A percentile compares a stretch with the other conserved stretches of the same genome.
Evolutionary conservation across 1,284 basidiomycete species (phyloP).

Genomic region (Ganoderma boninense): DNA sequence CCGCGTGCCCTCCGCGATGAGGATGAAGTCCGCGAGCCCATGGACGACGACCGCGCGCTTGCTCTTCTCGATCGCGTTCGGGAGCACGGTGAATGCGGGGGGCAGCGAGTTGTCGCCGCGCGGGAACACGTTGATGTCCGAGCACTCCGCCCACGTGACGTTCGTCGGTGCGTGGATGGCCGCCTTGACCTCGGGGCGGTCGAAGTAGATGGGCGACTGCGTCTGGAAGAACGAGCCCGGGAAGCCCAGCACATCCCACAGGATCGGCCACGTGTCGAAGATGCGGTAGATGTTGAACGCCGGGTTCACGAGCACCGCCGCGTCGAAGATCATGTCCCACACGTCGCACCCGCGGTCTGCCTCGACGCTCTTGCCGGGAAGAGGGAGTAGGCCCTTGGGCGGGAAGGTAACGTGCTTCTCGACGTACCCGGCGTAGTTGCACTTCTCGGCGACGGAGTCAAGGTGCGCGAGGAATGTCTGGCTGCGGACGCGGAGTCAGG

Average conservation of each 20-base stretch:
- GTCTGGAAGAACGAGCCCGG: constrained; percentile 70
- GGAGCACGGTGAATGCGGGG: constrained; percentile 68
- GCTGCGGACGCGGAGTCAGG: constrained; percentile 43
- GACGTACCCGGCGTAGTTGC: constrained; percentile 72
- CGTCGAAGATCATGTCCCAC: constrained; percentile 69
- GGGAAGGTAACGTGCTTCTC: constrained; percentile 73
- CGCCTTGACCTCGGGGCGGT: constrained; percentile 72
- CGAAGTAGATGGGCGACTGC: constrained; percentile 66
- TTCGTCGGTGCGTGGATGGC: constrained; percentile 79
- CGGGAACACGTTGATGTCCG: constrained; percentile 66
- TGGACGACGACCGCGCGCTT: constrained; percentile 74
- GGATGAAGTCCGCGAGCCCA: constrained; percentile 74
- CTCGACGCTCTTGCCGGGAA: constrained; percentile 59
- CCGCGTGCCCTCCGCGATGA: constrained; percentile 75
- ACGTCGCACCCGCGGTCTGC: constrained; percentile 65
- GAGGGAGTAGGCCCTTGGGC: constrained; percentile 64
- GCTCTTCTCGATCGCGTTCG: constrained; percentile 80
- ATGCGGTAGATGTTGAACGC: constrained; percentile 82
- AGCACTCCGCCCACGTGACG: constrained; percentile 72
- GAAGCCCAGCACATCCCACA: constrained; percentile 83
- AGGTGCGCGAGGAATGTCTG: constrained; percentile 69
- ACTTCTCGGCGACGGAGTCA: constrained; percentile 57
- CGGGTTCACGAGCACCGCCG: constrained; percentile 69
- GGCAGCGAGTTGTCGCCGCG: constrained; percentile 65
- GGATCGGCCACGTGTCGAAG: constrained; percentile 70